These are phyloP conservation scores for Penicillium flavigenum DNA, from an alignment of 495 filamentous ascomycete species.

Conservation along the genomic window DNA sequence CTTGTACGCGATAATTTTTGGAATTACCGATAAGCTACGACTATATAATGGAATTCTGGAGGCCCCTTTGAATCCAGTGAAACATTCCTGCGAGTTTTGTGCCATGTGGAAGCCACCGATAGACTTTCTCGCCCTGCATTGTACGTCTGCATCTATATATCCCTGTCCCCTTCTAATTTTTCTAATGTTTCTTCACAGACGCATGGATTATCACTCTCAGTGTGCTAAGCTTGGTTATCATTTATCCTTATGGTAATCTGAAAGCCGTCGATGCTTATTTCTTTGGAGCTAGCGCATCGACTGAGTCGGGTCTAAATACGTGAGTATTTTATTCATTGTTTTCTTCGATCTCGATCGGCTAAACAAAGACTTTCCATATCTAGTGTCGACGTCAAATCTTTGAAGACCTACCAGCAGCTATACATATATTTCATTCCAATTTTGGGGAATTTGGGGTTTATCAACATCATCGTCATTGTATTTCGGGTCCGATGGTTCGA, in stretches of 20 bases:
- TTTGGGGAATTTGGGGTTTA: slow-evolving; percentile 34
- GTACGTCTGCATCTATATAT: slow-evolving; percentile 16
- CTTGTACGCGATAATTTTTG: neutral
- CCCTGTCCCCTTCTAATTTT: neutral
- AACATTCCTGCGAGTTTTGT: neutral
- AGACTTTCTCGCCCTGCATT: slow-evolving; percentile 73
- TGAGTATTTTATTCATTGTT: slow-evolving; percentile 20
- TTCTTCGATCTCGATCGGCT: neutral
- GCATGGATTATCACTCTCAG: slow-evolving; percentile 38
- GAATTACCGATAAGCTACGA: neutral
- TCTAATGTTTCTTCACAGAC: slow-evolving; percentile 20
- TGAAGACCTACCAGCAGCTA: slow-evolving; percentile 44
- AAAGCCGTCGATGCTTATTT: slow-evolving; percentile 44
- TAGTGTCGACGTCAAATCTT: slow-evolving; percentile 36
- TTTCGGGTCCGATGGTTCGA: slow-evolving; percentile 39
- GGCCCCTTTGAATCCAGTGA: neutral
- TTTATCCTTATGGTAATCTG: slow-evolving; percentile 44
- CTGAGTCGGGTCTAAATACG: slow-evolving; percentile 45
- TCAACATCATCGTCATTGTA: slow-evolving; percentile 38
- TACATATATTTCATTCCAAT: slow-evolving; percentile 38
- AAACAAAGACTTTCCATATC: neutral
- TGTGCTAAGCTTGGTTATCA: slow-evolving; percentile 35
- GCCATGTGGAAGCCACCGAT: slow-evolving; percentile 30
- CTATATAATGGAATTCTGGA: neutral
- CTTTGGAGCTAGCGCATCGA: slow-evolving; percentile 44